Conservation (phyloP, 2,329 filamentous ascomycete genomes). For the Podosphaera fusca region DNA sequence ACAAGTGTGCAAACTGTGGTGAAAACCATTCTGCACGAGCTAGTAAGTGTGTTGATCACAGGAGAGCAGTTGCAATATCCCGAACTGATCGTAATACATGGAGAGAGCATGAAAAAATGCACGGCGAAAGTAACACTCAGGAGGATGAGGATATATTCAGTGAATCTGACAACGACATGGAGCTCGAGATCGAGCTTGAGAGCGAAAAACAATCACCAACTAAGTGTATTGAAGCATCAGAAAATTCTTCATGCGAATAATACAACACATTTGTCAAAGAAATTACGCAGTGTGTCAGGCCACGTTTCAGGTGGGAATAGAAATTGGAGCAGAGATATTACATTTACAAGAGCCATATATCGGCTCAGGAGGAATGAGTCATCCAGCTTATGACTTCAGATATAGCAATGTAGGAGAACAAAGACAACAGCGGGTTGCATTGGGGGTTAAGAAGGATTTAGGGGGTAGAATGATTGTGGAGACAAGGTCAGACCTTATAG, state of each 20-base stretch:
- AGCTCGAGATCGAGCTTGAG: no score
- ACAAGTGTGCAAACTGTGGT: background rate
- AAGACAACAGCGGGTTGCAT: background rate
- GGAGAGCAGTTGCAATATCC: background rate
- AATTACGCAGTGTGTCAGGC: background rate
- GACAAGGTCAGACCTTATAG: background rate
- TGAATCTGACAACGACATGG: background rate
- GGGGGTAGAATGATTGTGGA: background rate
- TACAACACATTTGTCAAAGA: background rate
- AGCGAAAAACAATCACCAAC: no score
- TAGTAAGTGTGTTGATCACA: background rate
- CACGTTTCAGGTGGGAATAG: background rate
- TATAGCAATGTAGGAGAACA: background rate
- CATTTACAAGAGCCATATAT: background rate
- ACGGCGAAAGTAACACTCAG: background rate
- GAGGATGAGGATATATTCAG: background rate
- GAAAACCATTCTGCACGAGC: background rate
- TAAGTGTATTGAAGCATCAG: no score
- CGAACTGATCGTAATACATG: background rate
- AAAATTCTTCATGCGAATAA: no score
- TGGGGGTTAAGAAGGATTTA: background rate
- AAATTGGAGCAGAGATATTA: background rate
- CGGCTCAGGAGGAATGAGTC: background rate
- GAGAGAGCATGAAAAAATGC: background rate
- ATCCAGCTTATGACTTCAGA: background rate